Conservation (phyloP, 2,329 filamentous ascomycete genomes). For the Metarhizium humberi region DNA sequence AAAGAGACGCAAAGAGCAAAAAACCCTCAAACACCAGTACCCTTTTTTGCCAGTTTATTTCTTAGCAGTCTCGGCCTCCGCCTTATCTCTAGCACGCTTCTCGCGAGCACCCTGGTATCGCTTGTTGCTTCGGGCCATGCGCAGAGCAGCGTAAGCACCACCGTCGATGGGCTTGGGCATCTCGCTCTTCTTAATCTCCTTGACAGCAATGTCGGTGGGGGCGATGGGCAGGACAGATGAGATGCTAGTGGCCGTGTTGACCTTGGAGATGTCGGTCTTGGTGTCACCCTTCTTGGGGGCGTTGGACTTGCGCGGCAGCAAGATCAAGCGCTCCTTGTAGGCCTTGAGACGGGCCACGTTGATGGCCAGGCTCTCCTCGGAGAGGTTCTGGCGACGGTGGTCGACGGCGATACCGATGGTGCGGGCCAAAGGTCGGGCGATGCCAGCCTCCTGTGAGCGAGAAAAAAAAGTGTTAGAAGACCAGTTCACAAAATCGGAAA, state of each 20-base stretch:
- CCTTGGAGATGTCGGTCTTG: slow-evolving; percentile 68
- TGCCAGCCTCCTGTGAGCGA: slow-evolving; percentile 69
- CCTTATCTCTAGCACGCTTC: slow-evolving; percentile 87
- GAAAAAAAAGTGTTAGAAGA: slow-evolving; percentile 21
- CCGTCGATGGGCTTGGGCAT: slow-evolving; percentile 67
- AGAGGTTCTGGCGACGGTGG: slow-evolving; percentile 92
- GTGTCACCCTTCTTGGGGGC: slow-evolving; percentile 90
- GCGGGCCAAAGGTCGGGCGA: slow-evolving; percentile 85
- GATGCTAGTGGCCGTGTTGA: slow-evolving; percentile 42
- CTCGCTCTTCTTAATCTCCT: slow-evolving; percentile 74
- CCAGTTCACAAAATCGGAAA: not conserved
- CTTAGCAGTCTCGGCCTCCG: slow-evolving; percentile 75
- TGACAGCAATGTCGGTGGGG: slow-evolving; percentile 55
- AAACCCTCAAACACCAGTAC: slow-evolving; percentile 33
- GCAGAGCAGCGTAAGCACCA: slow-evolving; percentile 79
- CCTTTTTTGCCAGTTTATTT: slow-evolving; percentile 54
- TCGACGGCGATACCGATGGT: slow-evolving; percentile 98
- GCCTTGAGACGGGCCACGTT: slow-evolving; percentile 98
- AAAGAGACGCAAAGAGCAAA: slow-evolving; percentile 31
- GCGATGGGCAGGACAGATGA: slow-evolving; percentile 60
- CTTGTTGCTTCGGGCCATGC: slow-evolving; percentile 74
- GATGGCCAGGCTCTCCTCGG: slow-evolving; percentile 84
- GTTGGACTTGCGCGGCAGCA: slow-evolving; percentile 94
- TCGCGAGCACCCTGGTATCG: slow-evolving; percentile 76
- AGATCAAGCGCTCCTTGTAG: slow-evolving; percentile 91